phyloP scores from a whole-genome alignment of 495 filamentous ascomycete genomes.

The Annulohypoxylon nitens region DNA sequence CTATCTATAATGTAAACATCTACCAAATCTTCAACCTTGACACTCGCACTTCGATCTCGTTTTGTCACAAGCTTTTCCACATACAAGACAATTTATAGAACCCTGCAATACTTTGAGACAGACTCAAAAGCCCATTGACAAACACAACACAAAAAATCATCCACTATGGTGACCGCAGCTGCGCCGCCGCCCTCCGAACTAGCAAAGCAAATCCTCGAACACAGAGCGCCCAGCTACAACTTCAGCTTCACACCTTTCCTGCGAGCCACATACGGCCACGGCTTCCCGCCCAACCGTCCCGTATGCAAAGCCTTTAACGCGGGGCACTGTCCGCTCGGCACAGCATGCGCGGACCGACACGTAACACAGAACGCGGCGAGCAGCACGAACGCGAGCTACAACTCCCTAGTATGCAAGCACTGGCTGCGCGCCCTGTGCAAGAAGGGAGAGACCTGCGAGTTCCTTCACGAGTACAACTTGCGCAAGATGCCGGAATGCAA shows the following conservation, averaged over 20 bases:
- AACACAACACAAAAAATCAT: neutral
- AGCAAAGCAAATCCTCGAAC: constrained; percentile 62
- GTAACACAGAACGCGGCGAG: constrained; percentile 39
- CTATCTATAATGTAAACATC: constrained; percentile 1
- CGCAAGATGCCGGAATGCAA: constrained; percentile 98
- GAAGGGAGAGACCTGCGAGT: constrained; percentile 95
- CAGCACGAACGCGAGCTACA: constrained; percentile 60
- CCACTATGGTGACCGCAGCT: constrained; percentile 25
- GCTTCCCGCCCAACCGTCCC: constrained; percentile 77
- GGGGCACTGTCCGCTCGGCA: constrained; percentile 82
- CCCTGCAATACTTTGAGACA: too few species aligned
- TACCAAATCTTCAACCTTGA: neutral
- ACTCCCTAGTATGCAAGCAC: constrained; percentile 94
- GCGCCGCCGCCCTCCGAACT: constrained; percentile 52
- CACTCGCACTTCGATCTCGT: too few species aligned
- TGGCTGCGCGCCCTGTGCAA: constrained; percentile 98
- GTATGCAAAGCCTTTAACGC: constrained; percentile 80
- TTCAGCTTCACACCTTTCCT: constrained; percentile 84
- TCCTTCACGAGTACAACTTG: constrained; percentile 97
- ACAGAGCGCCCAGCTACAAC: constrained; percentile 68
- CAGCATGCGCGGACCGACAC: constrained; percentile 75
- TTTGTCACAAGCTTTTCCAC: neutral
- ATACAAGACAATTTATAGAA: constrained; percentile 1
- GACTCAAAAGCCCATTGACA: neutral
- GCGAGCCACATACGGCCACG: constrained; percentile 80